Evolutionary conservation across 2,329 filamentous ascomycete genomes (phyloP), one percentile per base, ranked within the genome.

Genomic region (Tolypocladium ophioglossoides): DNA sequence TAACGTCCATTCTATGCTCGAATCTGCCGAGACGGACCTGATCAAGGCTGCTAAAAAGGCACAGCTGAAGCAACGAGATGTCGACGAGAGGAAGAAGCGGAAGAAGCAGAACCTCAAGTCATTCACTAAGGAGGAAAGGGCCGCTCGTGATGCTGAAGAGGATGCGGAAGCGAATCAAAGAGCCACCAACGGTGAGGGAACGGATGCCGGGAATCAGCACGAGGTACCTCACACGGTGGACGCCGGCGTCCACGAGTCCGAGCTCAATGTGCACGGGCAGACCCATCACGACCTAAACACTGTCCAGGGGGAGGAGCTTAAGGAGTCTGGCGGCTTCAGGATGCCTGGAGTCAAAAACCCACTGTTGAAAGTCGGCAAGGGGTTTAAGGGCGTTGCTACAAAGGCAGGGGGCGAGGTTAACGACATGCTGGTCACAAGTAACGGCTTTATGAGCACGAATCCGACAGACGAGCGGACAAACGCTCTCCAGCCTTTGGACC

Each of bases 1-100:
- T 57, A 72, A 79, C 10, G 74, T 96, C 16, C 90, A 92, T 49
- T 68, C 78, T 44, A 74, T 77, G 54, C 79, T 99, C 0, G 94
- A 99, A 65, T 71, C 72, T 10, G 92, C 92, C 1, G 87, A 97
- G 69, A 96, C 90, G 0, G 83, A 89, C 24, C 74, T 99, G 41
- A 88, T 99, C 61, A 85, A 84, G 55, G 77, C 78, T 48, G 91
- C 89, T 54, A 91, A 91, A 65, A 89, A 85, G 66, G 84, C 83
- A 16, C 84, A 96, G 61, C 72, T 86, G n/a, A 86, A 92, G 65
- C 76, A 83, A 63, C 67, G 78, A 54, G 76, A 78, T 52, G 80
- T 81, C 51, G 80, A 82, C 8, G 85, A 84, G 44, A 91, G 87
- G 66, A 79, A 79, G 59, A 72, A 74, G 1, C 81, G 84, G n/a